Evolutionary conservation across 192 early-diverging fungal genomes (phyloP).

Genomic region (Backusella circina): DNA sequence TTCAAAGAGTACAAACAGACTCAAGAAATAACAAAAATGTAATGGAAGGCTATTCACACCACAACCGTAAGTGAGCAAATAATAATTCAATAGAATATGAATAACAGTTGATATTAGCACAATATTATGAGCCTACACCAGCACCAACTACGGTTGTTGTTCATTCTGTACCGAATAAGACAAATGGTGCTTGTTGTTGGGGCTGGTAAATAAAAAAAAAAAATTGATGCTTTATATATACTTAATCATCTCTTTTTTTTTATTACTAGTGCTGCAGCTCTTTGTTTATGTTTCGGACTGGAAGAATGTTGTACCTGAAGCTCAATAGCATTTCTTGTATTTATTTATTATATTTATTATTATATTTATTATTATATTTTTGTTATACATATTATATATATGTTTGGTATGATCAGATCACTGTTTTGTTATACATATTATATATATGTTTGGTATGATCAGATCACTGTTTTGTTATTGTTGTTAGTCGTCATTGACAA

Average conservation of each 20-base stretch:
- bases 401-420: not conserved
- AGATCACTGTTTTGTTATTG: not conserved
- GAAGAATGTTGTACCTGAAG: slow-evolving; percentile 11
- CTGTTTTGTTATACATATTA: not conserved
- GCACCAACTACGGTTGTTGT: slow-evolving; percentile 9
- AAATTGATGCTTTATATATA: too few species aligned
- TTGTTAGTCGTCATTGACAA: slow-evolving; percentile 17
- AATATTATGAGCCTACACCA: slow-evolving; percentile 13
- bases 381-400: not conserved
- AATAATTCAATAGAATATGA: not conserved
- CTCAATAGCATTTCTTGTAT: not conserved
- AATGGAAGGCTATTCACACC: not conserved
- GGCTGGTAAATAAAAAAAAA: slow-evolving; percentile 8
- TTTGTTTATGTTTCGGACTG: slow-evolving; percentile 13
- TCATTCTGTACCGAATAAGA: slow-evolving; percentile 14
- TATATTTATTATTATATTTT: not conserved
- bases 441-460: not conserved
- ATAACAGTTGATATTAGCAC: not conserved
- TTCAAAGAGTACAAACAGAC: not conserved
- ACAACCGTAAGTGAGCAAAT: not conserved
- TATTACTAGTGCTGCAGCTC: slow-evolving; percentile 10
- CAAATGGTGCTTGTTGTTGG: slow-evolving; percentile 16
- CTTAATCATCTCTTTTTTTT: not conserved
- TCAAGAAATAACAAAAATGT: not conserved
- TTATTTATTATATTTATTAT: not conserved